phyloP scores from a whole-genome alignment of 23 red algal species.

The Gracilaria caudata region DNA sequence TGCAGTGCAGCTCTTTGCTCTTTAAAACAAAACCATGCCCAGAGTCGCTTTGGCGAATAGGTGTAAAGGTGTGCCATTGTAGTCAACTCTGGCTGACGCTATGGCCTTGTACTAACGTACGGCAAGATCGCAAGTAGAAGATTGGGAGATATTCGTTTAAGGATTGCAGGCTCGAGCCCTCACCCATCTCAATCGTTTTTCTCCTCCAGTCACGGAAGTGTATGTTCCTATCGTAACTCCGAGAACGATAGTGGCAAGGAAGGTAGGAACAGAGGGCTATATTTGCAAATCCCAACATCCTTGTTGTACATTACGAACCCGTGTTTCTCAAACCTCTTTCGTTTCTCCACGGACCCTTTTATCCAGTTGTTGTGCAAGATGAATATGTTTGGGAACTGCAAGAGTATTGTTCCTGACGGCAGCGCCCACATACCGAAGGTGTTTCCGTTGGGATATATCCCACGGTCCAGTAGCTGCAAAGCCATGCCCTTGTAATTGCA shows the following conservation, averaged over 20 bases:
- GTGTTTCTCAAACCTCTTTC: conserved; percentile 61
- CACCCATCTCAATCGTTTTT: not conserved
- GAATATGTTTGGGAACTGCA: conserved; percentile 45
- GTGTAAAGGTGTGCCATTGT: no score
- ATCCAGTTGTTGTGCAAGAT: conserved; percentile 91
- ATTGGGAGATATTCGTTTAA: no score
- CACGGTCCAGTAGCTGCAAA: conserved; percentile 66
- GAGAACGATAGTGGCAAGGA: not conserved
- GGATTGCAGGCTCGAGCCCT: no score
- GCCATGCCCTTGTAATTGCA: conserved; percentile 58
- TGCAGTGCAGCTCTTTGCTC: no score
- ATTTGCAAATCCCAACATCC: conserved; percentile 60
- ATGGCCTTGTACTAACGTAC: no score
- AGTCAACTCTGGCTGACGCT: no score
- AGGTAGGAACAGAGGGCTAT: conserved; percentile 12
- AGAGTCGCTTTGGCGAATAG: no score
- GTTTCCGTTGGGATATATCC: conserved; percentile 68
- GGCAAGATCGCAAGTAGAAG: no score
- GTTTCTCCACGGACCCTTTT: conserved; percentile 57
- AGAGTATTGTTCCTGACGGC: conserved; percentile 33
- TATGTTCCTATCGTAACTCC: not conserved
- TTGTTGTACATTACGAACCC: conserved; percentile 68
- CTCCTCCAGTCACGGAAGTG: not conserved
- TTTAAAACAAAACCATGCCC: no score
- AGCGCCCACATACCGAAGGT: conserved; percentile 54